A percentile compares a stretch with the other conserved stretches of the same genome.
Evolutionary conservation across 179 eudicot species (phyloP).

Genomic region (Beta corolliflora): DNA sequence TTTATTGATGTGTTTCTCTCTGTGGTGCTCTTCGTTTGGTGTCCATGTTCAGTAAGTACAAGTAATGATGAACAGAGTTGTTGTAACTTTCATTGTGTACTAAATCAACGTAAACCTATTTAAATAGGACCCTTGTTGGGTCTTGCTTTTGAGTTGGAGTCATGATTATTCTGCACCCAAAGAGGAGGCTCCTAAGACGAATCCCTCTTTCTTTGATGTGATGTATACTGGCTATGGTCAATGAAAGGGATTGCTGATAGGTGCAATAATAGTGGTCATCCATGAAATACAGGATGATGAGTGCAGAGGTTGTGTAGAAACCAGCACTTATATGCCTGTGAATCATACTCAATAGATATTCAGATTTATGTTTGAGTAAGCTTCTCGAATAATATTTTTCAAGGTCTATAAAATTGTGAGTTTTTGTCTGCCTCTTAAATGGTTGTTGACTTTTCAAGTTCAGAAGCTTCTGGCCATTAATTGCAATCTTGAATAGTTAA

Average conservation of each 20-base stretch:
- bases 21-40: neutral
- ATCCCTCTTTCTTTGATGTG: neutral
- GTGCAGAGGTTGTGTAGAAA: neutral
- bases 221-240: neutral
- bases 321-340: neutral
- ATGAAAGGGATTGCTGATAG: neutral
- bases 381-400: neutral
- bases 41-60: neutral
- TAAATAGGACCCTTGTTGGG: neutral
- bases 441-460: neutral
- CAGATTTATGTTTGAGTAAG: neutral
- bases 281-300: neutral
- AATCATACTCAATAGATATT: neutral
- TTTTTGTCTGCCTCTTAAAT: slow-evolving; percentile 9
- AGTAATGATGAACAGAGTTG: neutral
- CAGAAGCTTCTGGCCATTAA: neutral
- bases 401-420: neutral
- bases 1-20: neutral
- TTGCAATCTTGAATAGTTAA: neutral
- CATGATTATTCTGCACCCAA: neutral
- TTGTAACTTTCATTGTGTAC: neutral
- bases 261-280: neutral
- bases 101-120: neutral
- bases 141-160: neutral
- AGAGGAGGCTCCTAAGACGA: neutral